Base-by-base conservation (phyloP, 352 stramenopile genomes). In the Elongisporangium prolatum region DNA sequence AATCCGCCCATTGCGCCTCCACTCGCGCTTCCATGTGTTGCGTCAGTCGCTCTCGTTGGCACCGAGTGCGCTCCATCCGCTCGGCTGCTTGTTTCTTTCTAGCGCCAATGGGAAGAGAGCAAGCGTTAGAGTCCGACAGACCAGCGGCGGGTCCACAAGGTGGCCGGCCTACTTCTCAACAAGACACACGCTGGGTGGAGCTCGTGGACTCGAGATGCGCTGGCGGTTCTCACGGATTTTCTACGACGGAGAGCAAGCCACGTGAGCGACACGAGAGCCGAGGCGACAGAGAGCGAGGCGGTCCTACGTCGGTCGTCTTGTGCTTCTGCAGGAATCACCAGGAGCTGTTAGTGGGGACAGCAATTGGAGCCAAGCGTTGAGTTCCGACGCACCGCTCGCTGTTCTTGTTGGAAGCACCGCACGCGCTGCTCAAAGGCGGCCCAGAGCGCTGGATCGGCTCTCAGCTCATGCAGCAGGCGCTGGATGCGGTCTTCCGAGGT, bases 221-320 rank as follows among this genome's bases (percentile, higher is more conserved):
- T 80, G 61, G 48, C 71, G 84, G 57, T 89, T 89, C 53, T 88
- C 76, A 2, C 69, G 74, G 47, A 85, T 75, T 74, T 87, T 87
- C 80, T 88, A 44, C 17, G 48, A 20, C n/a, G 48, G 24, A n/a
- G 17, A 52, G 22, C 54, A 50, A 59, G n/a, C 20, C 9, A 24
- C 21, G 24, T 47, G 7, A 44, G 10, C 17, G 20, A 18, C n/a
- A 28, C 21, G 24, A 56, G 51, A 56, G 40, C 17, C 18, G 11
- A 40, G 9, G 4, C 8, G 14, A 13, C 28, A 40, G 5, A 38
- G 21, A 52, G 11, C 50, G 40, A 28, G 9, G 20, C 16, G 3
- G 11, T 56, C 62, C 61, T 59, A 71, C 71, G 52, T 83, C 61
- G 24, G 66, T 72, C n/a, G 61, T 74, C 25, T 73, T 68, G 62